Percentiles rank a stretch among this genome's conserved stretches.
Conservation (phyloP, 2,329 filamentous ascomycete species). For the Ceratocystis albifundus region DNA sequence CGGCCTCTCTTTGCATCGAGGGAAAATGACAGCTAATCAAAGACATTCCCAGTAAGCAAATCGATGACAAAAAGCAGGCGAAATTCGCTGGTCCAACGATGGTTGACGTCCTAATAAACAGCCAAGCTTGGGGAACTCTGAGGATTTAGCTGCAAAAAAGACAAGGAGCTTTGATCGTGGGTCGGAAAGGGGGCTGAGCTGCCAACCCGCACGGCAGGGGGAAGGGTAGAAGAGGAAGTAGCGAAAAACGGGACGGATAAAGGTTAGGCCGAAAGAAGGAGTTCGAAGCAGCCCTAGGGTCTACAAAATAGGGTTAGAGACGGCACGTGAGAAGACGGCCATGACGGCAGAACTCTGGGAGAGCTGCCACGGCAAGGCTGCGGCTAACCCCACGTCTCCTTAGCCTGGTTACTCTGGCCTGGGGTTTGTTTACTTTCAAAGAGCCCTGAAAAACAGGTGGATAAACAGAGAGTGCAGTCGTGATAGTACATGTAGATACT, state of each 20-base stretch:
- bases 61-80: background rate
- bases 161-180: slow-evolving; percentile 1
- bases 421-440: slow-evolving; percentile 20
- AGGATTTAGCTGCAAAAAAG: background rate
- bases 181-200: slow-evolving; percentile 5
- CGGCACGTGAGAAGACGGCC: no score
- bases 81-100: background rate
- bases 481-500: no score
- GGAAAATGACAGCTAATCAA: background rate
- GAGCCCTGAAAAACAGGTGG: background rate
- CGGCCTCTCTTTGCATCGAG: background rate
- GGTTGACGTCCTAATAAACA: background rate
- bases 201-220: background rate
- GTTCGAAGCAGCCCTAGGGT: no score
- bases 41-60: background rate
- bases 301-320: fast-evolving
- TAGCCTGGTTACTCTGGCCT: background rate
- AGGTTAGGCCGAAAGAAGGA: no score
- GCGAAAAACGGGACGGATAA: no score
- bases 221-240: background rate
- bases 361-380: no score
- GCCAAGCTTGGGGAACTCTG: slow-evolving; percentile 9
- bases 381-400: background rate
- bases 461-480: background rate
- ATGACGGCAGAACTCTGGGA: no score